Percentiles rank a stretch among this genome's conserved stretches.
phyloP scores from a whole-genome alignment of 495 filamentous ascomycete genomes.

The Hypoxylon trugodes region DNA sequence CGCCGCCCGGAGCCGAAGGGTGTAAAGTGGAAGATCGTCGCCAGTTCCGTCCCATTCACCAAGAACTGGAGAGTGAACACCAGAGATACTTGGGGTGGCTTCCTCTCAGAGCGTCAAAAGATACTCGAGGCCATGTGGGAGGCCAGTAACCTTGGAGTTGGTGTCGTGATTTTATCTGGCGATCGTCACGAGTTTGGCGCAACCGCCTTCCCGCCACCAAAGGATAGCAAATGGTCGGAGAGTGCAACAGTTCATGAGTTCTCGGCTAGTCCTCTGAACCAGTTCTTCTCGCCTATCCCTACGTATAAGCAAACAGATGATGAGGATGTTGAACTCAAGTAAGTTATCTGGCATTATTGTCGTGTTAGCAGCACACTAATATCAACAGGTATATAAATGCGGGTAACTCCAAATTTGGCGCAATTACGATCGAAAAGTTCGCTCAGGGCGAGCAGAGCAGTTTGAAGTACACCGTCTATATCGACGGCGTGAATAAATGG shows the following conservation, averaged over 20 bases:
- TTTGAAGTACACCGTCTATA: conserved; percentile 81
- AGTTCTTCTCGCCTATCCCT: conserved; percentile 89
- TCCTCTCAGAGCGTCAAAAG: conserved; percentile 76
- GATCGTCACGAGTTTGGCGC: conserved; percentile 96
- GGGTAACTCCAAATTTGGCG: conserved; percentile 91
- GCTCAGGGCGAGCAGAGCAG: conserved; percentile 66
- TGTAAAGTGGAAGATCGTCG: conserved; percentile 92
- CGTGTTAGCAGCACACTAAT: conserved; percentile 8
- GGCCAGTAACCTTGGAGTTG: conserved; percentile 71
- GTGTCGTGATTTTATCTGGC: conserved; percentile 85
- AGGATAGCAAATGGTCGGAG: conserved; percentile 61
- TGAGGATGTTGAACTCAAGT: conserved; percentile 83
- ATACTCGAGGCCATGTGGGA: conserved; percentile 94
- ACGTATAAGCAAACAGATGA: conserved; percentile 81
- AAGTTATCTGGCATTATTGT: conserved; percentile 37
- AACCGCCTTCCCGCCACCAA: conserved; percentile 83
- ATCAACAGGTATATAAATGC: conserved; percentile 73
- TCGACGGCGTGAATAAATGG: conserved; percentile 84
- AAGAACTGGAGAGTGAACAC: conserved; percentile 92
- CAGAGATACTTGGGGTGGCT: conserved; percentile 92
- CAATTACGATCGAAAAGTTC: conserved; percentile 78
- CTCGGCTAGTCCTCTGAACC: conserved; percentile 84
- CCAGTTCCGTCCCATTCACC: conserved; percentile 90
- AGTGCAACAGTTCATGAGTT: conserved; percentile 82
- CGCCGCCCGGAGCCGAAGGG: conserved; percentile 70